These are phyloP conservation scores for Solanum etuberosum DNA, from an alignment of 257 asterid genomes.

Conservation along the genomic window DNA sequence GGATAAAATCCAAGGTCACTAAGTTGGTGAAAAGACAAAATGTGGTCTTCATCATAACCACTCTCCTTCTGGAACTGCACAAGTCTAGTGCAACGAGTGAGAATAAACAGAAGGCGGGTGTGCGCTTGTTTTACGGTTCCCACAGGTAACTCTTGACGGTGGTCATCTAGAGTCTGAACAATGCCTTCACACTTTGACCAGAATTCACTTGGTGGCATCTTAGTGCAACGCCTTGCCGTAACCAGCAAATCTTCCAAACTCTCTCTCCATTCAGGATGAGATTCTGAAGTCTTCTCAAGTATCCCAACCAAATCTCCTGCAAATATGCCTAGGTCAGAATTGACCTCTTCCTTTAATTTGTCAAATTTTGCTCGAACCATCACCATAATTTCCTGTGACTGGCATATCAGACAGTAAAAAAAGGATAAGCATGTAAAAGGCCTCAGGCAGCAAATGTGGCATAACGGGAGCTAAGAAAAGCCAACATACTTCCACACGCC, in stretches of 20 bases:
- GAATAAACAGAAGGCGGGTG: slow-evolving; percentile 82
- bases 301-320: slow-evolving; percentile 84
- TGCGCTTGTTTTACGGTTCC: slow-evolving; percentile 76
- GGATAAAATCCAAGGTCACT: slow-evolving; percentile 84
- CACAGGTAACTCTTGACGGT: slow-evolving; percentile 77
- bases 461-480: slow-evolving; percentile 10
- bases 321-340: slow-evolving; percentile 71
- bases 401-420: slow-evolving; percentile 4
- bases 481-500: slow-evolving; percentile 70
- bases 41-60: slow-evolving; percentile 70
- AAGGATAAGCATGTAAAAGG: slow-evolving; percentile 6
- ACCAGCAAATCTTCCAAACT: slow-evolving; percentile 77
- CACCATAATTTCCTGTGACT: slow-evolving; percentile 61
- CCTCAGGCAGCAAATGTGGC: neutral
- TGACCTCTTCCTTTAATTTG: slow-evolving; percentile 72
- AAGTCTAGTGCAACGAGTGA: slow-evolving; percentile 88
- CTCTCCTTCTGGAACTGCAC: slow-evolving; percentile 92
- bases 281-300: slow-evolving; percentile 60
- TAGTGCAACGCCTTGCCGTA: slow-evolving; percentile 73
- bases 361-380: slow-evolving; percentile 76
- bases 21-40: slow-evolving; percentile 58
- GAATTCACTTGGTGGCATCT: slow-evolving; percentile 74
- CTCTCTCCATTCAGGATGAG: slow-evolving; percentile 61
- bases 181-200: slow-evolving; percentile 84
- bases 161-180: slow-evolving; percentile 87